phyloP scores from a whole-genome alignment of 805 yeast species.

The Candida argentea region DNA sequence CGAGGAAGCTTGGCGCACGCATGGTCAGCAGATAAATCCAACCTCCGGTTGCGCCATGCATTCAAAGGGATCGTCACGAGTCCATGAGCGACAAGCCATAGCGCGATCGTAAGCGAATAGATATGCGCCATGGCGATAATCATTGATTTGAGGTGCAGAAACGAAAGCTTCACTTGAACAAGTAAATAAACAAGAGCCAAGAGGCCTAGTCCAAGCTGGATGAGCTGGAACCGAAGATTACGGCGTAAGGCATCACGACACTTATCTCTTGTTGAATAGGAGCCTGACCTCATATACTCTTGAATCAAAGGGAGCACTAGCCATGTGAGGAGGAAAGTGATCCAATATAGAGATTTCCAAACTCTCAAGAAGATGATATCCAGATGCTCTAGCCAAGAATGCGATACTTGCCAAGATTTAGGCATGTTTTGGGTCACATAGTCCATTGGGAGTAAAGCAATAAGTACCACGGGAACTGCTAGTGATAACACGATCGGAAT shows the following conservation, averaged over 20 bases:
- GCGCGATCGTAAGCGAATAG: slow-evolving; percentile 61
- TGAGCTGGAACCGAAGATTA: slow-evolving; percentile 51
- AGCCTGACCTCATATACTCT: slow-evolving; percentile 64
- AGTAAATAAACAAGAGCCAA: slow-evolving; percentile 52
- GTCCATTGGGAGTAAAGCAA: slow-evolving; percentile 67
- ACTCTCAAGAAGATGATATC: slow-evolving; percentile 39
- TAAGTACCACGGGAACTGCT: slow-evolving; percentile 65
- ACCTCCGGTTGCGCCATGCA: slow-evolving; percentile 27
- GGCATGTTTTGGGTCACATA: slow-evolving; percentile 44
- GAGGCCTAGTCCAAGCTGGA: slow-evolving; percentile 42
- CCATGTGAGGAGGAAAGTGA: slow-evolving; percentile 76
- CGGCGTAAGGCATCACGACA: slow-evolving; percentile 47
- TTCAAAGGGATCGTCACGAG: slow-evolving; percentile 54
- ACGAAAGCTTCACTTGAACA: slow-evolving; percentile 40
- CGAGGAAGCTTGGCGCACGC: slow-evolving; percentile 47
- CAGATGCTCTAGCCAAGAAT: slow-evolving; percentile 39
- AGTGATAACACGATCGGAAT: slow-evolving; percentile 48
- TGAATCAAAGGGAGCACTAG: slow-evolving; percentile 60
- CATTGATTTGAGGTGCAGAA: slow-evolving; percentile 51
- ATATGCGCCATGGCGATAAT: slow-evolving; percentile 70
- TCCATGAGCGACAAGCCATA: slow-evolving; percentile 84
- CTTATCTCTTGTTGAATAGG: slow-evolving; percentile 36
- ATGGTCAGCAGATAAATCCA: slow-evolving; percentile 18
- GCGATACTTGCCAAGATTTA: slow-evolving; percentile 12
- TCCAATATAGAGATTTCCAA: slow-evolving; percentile 77